These are phyloP conservation scores for Arthrobotrys sphaeroides DNA, from an alignment of 2,329 filamentous ascomycete genomes.

Conservation along the genomic window DNA sequence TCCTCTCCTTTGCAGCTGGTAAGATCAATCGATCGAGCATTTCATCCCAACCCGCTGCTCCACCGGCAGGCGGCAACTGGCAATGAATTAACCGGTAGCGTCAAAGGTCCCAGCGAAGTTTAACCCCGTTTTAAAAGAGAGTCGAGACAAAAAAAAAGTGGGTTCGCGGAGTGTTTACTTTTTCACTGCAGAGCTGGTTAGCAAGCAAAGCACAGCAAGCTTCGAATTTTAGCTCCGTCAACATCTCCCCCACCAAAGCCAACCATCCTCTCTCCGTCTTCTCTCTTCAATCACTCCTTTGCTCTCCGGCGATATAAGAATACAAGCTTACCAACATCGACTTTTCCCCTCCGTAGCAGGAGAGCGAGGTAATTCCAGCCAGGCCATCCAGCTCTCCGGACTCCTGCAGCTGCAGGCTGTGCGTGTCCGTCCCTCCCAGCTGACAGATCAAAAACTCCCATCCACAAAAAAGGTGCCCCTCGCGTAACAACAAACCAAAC, in stretches of 20 bases:
- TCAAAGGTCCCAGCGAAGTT: too few relatives aligned
- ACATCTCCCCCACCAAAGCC: constrained; percentile 35
- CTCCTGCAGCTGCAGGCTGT: constrained; percentile 35
- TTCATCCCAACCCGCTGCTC: not conserved
- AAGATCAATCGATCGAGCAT: not conserved
- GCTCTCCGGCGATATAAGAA: not conserved
- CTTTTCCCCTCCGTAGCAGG: constrained; percentile 4
- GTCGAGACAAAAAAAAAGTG: too few relatives aligned
- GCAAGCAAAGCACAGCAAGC: not conserved
- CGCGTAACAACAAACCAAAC: constrained; percentile 47
- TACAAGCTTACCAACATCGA: constrained; percentile 15
- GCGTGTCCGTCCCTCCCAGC: constrained; percentile 31
- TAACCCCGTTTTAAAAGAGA: too few relatives aligned
- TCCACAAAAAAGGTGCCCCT: constrained; percentile 47
- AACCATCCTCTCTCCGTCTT: constrained; percentile 13
- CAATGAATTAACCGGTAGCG: not conserved
- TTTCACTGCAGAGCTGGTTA: not conserved
- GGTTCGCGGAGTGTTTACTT: not conserved
- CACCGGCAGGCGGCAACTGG: not conserved
- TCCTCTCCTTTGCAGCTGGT: not conserved
- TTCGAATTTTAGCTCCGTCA: constrained; percentile 39
- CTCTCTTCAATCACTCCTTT: constrained; percentile 14
- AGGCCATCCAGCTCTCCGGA: not conserved
- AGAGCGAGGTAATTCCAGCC: constrained; percentile 33
- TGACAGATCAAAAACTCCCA: constrained; percentile 39